A percentile compares a stretch with the other conserved stretches of the same genome.
Evolutionary conservation across 768 basidiomycete genomes (phyloP).

Genomic region (Naganishia randhawae): DNA sequence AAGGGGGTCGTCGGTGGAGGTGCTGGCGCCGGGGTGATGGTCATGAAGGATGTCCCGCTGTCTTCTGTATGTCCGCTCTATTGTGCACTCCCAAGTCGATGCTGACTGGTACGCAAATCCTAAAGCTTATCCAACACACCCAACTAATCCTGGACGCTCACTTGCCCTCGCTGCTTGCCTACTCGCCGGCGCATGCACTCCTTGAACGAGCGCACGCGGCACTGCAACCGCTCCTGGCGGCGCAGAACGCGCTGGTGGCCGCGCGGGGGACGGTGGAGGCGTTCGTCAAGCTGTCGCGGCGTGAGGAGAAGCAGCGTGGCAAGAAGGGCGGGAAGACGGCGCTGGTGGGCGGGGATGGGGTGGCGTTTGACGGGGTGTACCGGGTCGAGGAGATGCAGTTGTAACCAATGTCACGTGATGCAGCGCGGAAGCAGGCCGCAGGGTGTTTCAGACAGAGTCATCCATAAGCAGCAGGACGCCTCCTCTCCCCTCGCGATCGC

Average conservation of each 20-base stretch:
- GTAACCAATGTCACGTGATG: slow-evolving; percentile 11
- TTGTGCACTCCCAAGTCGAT: no score
- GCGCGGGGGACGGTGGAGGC: slow-evolving; percentile 43
- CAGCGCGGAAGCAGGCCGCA: neutral
- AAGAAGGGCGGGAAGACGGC: slow-evolving; percentile 17
- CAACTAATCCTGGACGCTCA: slow-evolving; percentile 44
- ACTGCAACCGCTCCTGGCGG: slow-evolving; percentile 35
- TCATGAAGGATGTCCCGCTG: slow-evolving; percentile 17
- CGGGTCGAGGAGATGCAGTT: slow-evolving; percentile 28
- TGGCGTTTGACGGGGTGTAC: slow-evolving; percentile 16
- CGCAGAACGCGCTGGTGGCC: slow-evolving; percentile 38
- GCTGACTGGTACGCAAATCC: neutral
- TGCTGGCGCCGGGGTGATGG: neutral
- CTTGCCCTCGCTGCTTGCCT: slow-evolving; percentile 40
- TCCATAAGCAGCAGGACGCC: neutral
- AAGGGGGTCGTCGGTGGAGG: neutral
- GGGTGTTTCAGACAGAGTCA: neutral
- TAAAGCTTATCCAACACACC: slow-evolving; percentile 38
- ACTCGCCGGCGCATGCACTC: slow-evolving; percentile 37
- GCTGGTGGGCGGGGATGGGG: neutral
- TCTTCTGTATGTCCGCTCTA: neutral
- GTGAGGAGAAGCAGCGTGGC: slow-evolving; percentile 25
- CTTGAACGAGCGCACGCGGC: slow-evolving; percentile 34
- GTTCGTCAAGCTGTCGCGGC: slow-evolving; percentile 36
- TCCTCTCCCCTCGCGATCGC: neutral